Percentiles rank a stretch among this genome's conserved stretches.
phyloP scores from a whole-genome alignment of 2,329 filamentous ascomycete species.

The Taxawa tesnikishii region DNA sequence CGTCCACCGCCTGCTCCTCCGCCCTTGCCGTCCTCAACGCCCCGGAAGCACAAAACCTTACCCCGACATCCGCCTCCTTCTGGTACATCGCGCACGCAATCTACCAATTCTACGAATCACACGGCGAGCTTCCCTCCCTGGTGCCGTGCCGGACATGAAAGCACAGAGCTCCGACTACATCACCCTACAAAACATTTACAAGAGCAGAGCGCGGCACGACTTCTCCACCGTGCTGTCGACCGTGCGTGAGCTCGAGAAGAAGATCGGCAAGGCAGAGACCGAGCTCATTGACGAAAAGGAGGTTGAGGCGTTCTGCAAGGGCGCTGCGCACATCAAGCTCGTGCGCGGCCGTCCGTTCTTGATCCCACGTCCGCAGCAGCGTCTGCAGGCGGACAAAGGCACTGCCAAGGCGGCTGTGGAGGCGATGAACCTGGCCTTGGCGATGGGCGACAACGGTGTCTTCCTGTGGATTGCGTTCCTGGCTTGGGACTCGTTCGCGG shows the following conservation, averaged over 20 bases:
- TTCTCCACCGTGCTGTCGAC: conserved; percentile 58
- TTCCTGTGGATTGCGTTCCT: conserved; percentile 38
- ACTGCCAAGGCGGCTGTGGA: conserved; percentile 37
- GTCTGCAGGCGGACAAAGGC: conserved; percentile 29
- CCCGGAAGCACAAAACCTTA: conserved; percentile 40
- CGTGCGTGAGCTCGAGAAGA: conserved; percentile 45
- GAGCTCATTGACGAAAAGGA: conserved; percentile 52
- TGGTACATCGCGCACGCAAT: conserved; percentile 83
- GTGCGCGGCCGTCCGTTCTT: conserved; percentile 53
- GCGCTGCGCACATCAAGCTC: conserved; percentile 83
- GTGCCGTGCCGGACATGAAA: conserved; percentile 94
- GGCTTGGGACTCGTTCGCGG: conserved; percentile 34
- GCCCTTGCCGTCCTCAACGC: conserved; percentile 71
- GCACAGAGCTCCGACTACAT: conserved; percentile 85
- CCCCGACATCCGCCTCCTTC: conserved; percentile 49
- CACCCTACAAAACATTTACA: conserved; percentile 84
- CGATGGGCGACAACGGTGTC: conserved; percentile 25
- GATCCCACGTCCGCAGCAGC: conserved; percentile 29
- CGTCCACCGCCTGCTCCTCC: conserved; percentile 53
- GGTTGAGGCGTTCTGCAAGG: conserved; percentile 89
- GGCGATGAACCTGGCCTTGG: conserved; percentile 21
- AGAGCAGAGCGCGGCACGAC: conserved; percentile 70
- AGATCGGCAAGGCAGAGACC: conserved; percentile 28
- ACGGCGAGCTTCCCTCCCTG: conserved; percentile 67
- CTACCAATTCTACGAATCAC: conserved; percentile 59